Percentiles rank a stretch among this genome's conserved stretches.
phyloP scores from a whole-genome alignment of 306 rosid genomes.

The Acacia crassicarpa region DNA sequence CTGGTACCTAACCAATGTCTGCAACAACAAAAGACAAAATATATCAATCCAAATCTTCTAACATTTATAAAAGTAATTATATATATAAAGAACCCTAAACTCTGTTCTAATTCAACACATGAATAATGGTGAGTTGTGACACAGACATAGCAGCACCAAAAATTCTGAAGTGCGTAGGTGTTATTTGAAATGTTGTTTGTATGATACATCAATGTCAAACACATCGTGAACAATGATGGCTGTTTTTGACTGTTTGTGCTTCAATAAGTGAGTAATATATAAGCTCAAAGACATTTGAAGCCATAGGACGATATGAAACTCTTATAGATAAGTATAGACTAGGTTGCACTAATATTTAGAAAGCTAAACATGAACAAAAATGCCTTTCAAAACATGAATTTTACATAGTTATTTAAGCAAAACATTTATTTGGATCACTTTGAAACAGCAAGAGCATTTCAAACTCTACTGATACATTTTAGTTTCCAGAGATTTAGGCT shows the following conservation, averaged over 20 bases:
- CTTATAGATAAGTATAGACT: not conserved
- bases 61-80: not conserved
- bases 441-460: not conserved
- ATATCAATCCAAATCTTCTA: not conserved
- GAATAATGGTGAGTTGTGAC: not conserved
- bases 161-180: not conserved
- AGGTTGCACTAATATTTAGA: not conserved
- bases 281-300: not conserved
- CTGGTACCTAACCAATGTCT: conserved; percentile 97
- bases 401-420: not conserved
- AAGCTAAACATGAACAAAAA: not conserved
- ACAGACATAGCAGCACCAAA: not conserved
- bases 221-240: not conserved
- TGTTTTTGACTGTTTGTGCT: not conserved
- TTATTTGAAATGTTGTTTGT: not conserved
- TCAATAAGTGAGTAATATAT: not conserved
- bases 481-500: not conserved
- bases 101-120: not conserved
- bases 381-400: not conserved
- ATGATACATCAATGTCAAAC: not conserved
- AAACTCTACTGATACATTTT: not conserved
- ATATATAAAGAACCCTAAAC: not conserved
- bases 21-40: conserved; percentile 21
- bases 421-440: not conserved
- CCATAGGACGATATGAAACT: not conserved